Evolutionary conservation across 2,329 filamentous ascomycete genomes (phyloP).

Genomic region (Fusarium nygamai): DNA sequence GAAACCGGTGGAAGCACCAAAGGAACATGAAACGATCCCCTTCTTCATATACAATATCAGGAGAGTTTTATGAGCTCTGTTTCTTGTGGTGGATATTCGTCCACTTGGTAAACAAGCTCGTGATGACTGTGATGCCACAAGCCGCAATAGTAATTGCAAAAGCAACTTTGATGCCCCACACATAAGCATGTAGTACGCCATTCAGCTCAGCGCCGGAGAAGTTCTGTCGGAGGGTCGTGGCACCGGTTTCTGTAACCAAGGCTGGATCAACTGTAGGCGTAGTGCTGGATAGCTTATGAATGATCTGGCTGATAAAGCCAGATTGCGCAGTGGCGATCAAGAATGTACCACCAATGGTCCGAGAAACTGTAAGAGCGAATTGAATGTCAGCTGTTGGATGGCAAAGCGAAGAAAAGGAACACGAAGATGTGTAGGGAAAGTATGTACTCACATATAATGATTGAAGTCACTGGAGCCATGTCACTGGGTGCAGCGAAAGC

Average conservation of each 20-base stretch:
- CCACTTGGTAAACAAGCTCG: not conserved
- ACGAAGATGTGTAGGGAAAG: fast-evolving
- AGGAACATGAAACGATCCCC: fast-evolving
- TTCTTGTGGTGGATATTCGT: not conserved
- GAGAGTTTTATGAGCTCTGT: fast-evolving
- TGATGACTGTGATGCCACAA: not conserved
- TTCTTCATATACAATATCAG: fast-evolving
- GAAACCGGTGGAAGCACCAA: fast-evolving
- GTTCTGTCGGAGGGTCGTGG: not conserved
- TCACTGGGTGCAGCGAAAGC: not conserved
- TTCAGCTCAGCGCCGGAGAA: not conserved
- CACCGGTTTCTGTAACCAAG: not conserved
- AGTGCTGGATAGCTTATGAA: not conserved
- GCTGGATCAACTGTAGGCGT: not conserved
- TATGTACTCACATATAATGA: not conserved
- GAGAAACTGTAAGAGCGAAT: not conserved
- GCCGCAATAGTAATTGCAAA: not conserved
- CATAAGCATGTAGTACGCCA: not conserved
- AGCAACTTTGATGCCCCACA: not conserved
- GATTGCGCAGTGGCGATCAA: not conserved
- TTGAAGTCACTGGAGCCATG: not conserved
- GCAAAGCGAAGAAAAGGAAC: fast-evolving
- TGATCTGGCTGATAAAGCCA: not conserved
- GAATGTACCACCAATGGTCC: not conserved
- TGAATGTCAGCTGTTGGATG: not conserved